Base-by-base conservation (phyloP, 2,329 filamentous ascomycete species). In the Aspergillus sp. region DNA sequence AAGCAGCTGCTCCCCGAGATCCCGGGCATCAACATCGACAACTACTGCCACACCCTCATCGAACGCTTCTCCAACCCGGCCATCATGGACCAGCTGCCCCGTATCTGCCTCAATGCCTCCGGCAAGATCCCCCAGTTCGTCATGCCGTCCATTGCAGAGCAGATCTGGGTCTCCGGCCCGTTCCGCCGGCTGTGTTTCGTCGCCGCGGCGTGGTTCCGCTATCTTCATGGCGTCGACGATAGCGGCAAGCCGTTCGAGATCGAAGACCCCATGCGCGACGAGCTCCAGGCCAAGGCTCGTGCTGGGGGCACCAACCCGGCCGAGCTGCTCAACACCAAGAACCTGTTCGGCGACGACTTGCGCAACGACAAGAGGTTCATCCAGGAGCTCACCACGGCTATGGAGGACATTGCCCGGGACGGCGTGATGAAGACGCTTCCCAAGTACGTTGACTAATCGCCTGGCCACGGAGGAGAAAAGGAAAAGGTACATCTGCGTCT, bases 41-140 rank as follows among this genome's bases (percentile, higher is more conserved):
- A 66, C 43, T 72, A 72, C 54, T 70, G 67, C 59, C 53, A 62
- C 39, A 72, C 68, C 1, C 63, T 72, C 27, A 64, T 72, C 39
- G 67, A 69, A 51, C 69, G 69, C 24, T 72, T 72, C 58, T 65
- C 66, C 47, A 72, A 72, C 65, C 68, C 69, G 0, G 71, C 68
- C 33, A 71, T 72, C 46, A 70, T 64, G 67, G 69, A 72, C 38
- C 68, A 71, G 54, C 58, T 72, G 34, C 64, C 67, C 24, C 69
- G 69, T 24, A 55, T 72, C 38, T 66, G 65, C 37, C 62, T 72
- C 14, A 66, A 66, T 48, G 68, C 61, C 14, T 71, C 68, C 4
- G 69, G 69, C 57, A 72, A 72, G 63, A 64, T 72, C 24, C 69
- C 69, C 0, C 67, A 60, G 34, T 60, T 60, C 32, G 58, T 59